Conservation (phyloP, 176 grass and related monocot species). For the Stipa capillata region DNA sequence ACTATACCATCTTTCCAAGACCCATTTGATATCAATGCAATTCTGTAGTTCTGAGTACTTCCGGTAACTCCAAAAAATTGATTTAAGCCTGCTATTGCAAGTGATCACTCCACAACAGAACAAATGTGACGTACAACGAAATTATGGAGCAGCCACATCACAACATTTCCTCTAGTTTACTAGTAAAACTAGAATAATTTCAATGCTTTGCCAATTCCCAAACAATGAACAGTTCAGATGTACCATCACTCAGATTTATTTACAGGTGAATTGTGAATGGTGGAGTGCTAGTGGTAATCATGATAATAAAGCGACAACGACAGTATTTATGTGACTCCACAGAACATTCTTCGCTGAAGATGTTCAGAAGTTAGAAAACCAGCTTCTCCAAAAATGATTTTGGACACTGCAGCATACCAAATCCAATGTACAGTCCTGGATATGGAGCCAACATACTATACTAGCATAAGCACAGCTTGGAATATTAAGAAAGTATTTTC, state of each 20-base stretch:
- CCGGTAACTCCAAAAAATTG: not conserved
- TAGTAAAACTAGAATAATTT: not conserved
- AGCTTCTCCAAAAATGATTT: not conserved
- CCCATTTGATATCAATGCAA: too few relatives aligned
- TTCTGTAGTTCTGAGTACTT: too few relatives aligned
- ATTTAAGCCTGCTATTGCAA: not conserved
- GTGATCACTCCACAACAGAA: not conserved
- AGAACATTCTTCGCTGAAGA: not conserved
- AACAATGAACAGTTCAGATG: not conserved
- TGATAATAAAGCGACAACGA: not conserved
- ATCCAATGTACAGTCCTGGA: not conserved
- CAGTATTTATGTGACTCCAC: not conserved
- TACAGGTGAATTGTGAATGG: not conserved
- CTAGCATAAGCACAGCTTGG: not conserved
- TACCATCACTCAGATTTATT: not conserved
- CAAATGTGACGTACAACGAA: not conserved
- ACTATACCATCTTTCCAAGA: too few relatives aligned
- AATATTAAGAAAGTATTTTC: not conserved
- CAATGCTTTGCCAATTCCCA: not conserved
- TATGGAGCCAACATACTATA: not conserved
- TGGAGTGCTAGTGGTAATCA: not conserved
- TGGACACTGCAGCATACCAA: not conserved
- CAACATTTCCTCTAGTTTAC: not conserved
- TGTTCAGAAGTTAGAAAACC: not conserved
- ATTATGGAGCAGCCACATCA: not conserved